These are phyloP conservation scores for Paraphaeosphaeria sporulosa DNA, from an alignment of 2,329 filamentous ascomycete species.

Conservation along the genomic window DNA sequence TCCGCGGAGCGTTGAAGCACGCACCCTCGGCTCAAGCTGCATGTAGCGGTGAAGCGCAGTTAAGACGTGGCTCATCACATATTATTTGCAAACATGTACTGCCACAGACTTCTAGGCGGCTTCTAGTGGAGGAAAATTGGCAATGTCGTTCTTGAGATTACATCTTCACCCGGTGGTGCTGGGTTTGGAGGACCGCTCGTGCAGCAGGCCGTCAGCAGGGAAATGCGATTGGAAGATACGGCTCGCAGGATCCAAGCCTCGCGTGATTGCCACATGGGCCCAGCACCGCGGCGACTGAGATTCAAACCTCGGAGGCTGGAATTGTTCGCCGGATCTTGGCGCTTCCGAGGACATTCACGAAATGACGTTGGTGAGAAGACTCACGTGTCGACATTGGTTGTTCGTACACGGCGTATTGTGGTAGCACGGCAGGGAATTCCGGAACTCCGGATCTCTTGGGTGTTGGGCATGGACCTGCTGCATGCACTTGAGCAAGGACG, in stretches of 20 bases:
- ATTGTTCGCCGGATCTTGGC: not conserved
- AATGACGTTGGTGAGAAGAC: constrained; percentile 5
- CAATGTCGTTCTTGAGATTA: constrained; percentile 1
- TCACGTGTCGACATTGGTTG: constrained; percentile 26
- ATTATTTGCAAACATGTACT: constrained; percentile 29
- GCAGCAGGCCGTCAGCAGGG: constrained; percentile 27
- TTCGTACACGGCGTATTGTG: constrained; percentile 12
- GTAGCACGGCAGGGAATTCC: constrained; percentile 19
- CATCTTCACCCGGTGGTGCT: not conserved
- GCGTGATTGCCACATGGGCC: constrained; percentile 20
- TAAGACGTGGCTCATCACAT: constrained; percentile 16
- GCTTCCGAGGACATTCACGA: not conserved
- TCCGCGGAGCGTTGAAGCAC: not conserved
- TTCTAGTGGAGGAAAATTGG: constrained; percentile 31
- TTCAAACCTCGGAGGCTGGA: constrained; percentile 4
- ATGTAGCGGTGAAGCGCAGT: constrained; percentile 1
- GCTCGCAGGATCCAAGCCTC: constrained; percentile 21
- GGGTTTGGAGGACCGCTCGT: too few relatives aligned
- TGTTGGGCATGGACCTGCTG: constrained; percentile 27
- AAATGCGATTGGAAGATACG: constrained; percentile 36
- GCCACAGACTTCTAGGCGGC: constrained; percentile 30
- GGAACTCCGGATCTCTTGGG: constrained; percentile 22
- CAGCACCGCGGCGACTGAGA: not conserved
- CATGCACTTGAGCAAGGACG: constrained; percentile 14
- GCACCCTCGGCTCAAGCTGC: constrained; percentile 14